Percentiles rank a stretch among this genome's conserved stretches.
Conservation (phyloP, 2,329 filamentous ascomycete genomes). For the Thyridium curvatum region DNA sequence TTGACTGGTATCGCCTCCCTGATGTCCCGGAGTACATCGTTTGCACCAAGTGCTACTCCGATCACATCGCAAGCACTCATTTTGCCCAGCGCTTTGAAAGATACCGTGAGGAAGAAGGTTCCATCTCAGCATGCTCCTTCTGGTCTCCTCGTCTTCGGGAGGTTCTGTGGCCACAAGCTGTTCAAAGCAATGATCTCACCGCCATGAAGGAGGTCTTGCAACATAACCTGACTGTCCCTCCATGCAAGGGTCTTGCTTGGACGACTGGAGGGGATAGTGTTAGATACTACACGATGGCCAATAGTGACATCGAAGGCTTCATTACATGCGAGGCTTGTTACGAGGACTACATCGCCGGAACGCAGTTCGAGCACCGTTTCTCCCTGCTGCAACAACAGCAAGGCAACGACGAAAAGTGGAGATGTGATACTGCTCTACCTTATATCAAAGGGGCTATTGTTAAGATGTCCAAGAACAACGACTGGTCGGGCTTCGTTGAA, state of each 20-base stretch:
- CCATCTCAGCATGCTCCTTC: background rate
- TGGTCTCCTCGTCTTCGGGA: background rate
- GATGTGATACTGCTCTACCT: background rate
- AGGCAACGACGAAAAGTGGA: background rate
- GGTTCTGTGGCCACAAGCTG: background rate
- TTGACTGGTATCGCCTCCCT: constrained; percentile 1
- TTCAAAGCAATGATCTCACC: background rate
- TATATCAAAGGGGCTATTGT: background rate
- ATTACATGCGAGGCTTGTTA: background rate
- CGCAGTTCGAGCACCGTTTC: background rate
- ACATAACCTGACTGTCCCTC: background rate
- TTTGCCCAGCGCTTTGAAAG: background rate
- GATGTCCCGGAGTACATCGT: background rate
- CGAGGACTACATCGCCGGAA: background rate
- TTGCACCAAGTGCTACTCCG: constrained; percentile 1
- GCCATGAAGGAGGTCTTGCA: background rate
- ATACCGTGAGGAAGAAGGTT: background rate
- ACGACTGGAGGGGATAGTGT: background rate
- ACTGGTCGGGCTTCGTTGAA: background rate
- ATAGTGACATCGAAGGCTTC: background rate
- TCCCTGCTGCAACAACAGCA: background rate
- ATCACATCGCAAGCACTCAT: background rate
- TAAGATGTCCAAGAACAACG: background rate
- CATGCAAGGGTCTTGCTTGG: background rate
- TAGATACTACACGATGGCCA: background rate